A percentile compares a stretch with the other conserved stretches of the same genome.
These are phyloP conservation scores for Epichloe baconii DNA, from an alignment of 2,329 filamentous ascomycete genomes.

Conservation along the genomic window DNA sequence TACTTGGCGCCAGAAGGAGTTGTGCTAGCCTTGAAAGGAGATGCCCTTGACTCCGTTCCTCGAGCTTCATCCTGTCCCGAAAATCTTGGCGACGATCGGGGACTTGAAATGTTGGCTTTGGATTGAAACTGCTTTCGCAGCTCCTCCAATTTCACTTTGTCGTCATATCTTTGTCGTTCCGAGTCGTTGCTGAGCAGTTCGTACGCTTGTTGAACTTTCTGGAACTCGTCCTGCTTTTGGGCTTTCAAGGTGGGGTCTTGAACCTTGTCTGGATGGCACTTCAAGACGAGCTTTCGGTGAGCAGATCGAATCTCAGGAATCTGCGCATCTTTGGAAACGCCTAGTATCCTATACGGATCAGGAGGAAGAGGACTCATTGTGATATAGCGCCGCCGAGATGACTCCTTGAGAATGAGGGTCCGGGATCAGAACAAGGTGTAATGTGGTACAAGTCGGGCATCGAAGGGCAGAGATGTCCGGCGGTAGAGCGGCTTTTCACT, in stretches of 20 bases:
- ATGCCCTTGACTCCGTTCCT: constrained; percentile 16
- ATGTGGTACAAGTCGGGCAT: not conserved
- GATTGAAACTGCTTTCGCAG: constrained; percentile 41
- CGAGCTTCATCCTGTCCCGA: constrained; percentile 7
- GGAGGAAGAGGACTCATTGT: constrained; percentile 40
- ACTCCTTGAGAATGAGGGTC: not conserved
- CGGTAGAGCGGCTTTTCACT: not conserved
- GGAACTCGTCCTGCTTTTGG: constrained; percentile 75
- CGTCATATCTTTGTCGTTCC: constrained; percentile 64
- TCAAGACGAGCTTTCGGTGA: constrained; percentile 75
- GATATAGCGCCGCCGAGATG: not conserved
- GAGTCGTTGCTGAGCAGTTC: constrained; percentile 73
- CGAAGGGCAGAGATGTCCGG: not conserved
- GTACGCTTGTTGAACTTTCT: constrained; percentile 85
- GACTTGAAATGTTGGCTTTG: constrained; percentile 29
- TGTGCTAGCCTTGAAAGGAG: constrained; percentile 25
- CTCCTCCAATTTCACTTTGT: constrained; percentile 53
- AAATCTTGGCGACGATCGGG: constrained; percentile 28
- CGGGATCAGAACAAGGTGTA: not conserved
- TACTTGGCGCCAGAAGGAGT: constrained; percentile 24
- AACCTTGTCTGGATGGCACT: constrained; percentile 86
- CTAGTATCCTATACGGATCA: constrained; percentile 71
- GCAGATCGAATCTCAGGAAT: constrained; percentile 60
- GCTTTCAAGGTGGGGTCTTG: constrained; percentile 64
- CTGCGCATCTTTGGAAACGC: constrained; percentile 59